Percentiles rank a stretch among this genome's conserved stretches.
phyloP scores from a whole-genome alignment of 495 filamentous ascomycete genomes.

The Talaromyces proteolyticus region DNA sequence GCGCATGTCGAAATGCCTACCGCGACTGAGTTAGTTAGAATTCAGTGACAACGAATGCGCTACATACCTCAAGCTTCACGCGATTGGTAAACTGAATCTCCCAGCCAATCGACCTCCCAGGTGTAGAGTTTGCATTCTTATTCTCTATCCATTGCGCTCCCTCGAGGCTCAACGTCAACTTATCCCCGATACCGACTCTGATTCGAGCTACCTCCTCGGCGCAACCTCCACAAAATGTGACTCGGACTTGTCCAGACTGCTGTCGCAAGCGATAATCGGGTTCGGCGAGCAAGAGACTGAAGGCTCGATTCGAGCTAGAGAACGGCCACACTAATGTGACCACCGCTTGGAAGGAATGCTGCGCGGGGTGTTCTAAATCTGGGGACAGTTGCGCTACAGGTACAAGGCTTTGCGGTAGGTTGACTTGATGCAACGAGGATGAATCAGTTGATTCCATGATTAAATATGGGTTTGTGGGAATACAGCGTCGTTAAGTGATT shows the following conservation, averaged over 20 bases:
- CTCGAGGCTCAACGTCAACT: slow-evolving; percentile 60
- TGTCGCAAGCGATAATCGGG: slow-evolving; percentile 80
- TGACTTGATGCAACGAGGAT: slow-evolving; percentile 16
- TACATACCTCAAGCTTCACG: slow-evolving; percentile 52
- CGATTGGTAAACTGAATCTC: slow-evolving; percentile 57
- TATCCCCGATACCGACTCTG: slow-evolving; percentile 71
- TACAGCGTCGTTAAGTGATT: not conserved
- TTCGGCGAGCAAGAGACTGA: slow-evolving; percentile 77
- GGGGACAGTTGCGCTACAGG: slow-evolving; percentile 68
- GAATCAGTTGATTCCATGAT: slow-evolving; percentile 28
- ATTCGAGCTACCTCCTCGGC: slow-evolving; percentile 63
- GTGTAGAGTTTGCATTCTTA: slow-evolving; percentile 40
- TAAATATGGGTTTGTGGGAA: slow-evolving; percentile 10
- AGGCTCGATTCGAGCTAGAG: slow-evolving; percentile 62
- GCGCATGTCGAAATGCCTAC: not conserved
- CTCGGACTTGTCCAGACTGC: slow-evolving; percentile 73
- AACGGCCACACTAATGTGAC: slow-evolving; percentile 91
- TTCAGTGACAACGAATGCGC: not conserved
- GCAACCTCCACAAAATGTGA: slow-evolving; percentile 65
- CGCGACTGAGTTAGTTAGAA: not conserved
- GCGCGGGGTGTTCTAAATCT: slow-evolving; percentile 21
- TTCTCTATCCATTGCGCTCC: slow-evolving; percentile 55
- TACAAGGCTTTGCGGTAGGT: slow-evolving; percentile 28
- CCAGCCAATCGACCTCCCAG: slow-evolving; percentile 68
- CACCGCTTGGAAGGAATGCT: slow-evolving; percentile 51